These are phyloP conservation scores for Eutrema japonicum DNA, from an alignment of 345 rosid species.

Conservation along the genomic window DNA sequence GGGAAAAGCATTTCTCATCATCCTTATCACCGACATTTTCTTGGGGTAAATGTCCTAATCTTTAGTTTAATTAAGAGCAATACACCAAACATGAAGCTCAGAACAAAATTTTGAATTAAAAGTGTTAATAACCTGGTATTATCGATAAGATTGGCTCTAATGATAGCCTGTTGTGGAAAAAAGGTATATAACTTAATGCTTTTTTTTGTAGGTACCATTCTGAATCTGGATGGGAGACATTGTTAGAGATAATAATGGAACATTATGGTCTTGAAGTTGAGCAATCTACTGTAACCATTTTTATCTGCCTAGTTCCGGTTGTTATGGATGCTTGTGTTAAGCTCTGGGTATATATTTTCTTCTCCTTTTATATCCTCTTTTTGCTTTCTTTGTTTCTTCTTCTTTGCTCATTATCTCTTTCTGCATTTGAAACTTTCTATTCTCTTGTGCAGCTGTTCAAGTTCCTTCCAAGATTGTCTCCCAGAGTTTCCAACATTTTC, in stretches of 20 bases:
- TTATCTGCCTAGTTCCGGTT: conserved; percentile 75
- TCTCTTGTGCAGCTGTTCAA: conserved; percentile 66
- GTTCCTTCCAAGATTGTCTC: conserved; percentile 83
- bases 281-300: conserved; percentile 65
- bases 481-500: conserved; percentile 74
- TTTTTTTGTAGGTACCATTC: conserved; percentile 76
- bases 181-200: conserved; percentile 18
- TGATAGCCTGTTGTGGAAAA: background rate
- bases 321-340: conserved; percentile 79
- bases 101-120: conserved; percentile 1
- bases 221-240: conserved; percentile 88
- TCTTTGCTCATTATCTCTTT: conserved; percentile 12
- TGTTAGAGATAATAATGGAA: conserved; percentile 72
- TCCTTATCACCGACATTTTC: conserved; percentile 75
- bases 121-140: background rate
- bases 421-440: background rate
- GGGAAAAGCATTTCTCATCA: conserved; percentile 89
- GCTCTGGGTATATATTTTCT: conserved; percentile 83
- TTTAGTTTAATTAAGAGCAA: background rate
- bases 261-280: conserved; percentile 87
- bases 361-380: conserved; percentile 8
- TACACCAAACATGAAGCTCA: conserved; percentile 6
- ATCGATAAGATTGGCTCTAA: background rate
- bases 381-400: background rate
- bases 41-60: conserved; percentile 65